phyloP scores from a whole-genome alignment of 2,329 filamentous ascomycete genomes.

The Hawksworthiomyces lignivorus region DNA sequence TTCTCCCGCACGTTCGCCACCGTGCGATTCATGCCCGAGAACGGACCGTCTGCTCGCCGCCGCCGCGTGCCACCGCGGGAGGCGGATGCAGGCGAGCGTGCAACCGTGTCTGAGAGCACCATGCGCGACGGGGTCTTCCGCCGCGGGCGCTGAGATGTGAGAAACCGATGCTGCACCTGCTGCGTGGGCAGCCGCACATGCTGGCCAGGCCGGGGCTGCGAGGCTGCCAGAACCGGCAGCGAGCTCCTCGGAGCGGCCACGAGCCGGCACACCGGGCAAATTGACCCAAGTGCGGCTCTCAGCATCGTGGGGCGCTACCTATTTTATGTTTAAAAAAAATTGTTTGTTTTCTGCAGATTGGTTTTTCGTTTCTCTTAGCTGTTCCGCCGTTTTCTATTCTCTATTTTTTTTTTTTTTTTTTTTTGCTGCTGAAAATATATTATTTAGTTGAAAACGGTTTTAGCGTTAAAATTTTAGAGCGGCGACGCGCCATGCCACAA shows the following conservation, averaged over 20 bases:
- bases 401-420: not conserved
- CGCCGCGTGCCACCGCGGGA: conserved; percentile 27
- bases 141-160: conserved; percentile 4
- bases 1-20: conserved; percentile 36
- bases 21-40: conserved; percentile 49
- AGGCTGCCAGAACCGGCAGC: not conserved
- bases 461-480: conserved; percentile 11
- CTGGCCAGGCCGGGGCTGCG: not conserved
- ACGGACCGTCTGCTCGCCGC: conserved; percentile 39
- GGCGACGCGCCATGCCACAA: conserved; percentile 1
- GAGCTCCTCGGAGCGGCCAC: not conserved
- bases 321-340: no score
- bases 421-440: no score
- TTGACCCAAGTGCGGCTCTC: conserved; percentile 6
- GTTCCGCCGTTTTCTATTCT: not conserved
- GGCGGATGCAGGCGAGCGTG: conserved; percentile 23
- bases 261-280: conserved; percentile 16
- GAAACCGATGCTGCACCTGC: conserved; percentile 10
- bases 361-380: not conserved
- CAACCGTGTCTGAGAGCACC: conserved; percentile 49
- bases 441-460: no score
- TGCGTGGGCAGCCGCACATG: not conserved
- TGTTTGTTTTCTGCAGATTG: no score
- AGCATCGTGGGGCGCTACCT: conserved; percentile 12
- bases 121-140: conserved; percentile 41